Base-by-base conservation (phyloP, 306 rosid genomes). In the Purshia tridentata region DNA sequence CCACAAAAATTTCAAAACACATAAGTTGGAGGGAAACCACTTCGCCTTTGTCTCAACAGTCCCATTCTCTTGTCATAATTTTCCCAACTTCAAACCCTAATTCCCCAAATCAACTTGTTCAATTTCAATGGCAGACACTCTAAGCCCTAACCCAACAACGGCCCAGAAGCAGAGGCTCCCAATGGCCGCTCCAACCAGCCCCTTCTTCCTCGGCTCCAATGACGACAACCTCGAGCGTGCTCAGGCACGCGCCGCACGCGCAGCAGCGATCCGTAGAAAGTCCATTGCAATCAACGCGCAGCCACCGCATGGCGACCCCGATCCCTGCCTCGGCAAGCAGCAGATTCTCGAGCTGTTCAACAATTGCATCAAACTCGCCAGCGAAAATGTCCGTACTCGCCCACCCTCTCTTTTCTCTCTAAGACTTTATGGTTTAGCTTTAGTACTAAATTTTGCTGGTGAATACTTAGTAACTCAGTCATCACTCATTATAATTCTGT, bases 291-390 rank as follows among this genome's bases (percentile, higher is more conserved):
- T 74, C 9, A 86, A 77, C 57, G 47, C 67, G 18, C 84, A 49
- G 16, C 86, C 85, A 14, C 83, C 62, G 6, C 66, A 75, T 12
- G 56, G 45, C 4, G 71, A 75, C 48, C 54, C 86, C 29, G 85
- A 83, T 57, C 80, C 76, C 9, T 74, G 82, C 76, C 97, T 94
- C 54, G 90, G 84, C 78, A 90, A 87, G 80, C 88, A 84, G 71
- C 99, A 94, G 83, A 91, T 91, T 71, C 74, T 94, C 60, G 99
- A 88, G 77, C 84, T 94, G 78, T 90, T 94, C 78, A 89, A 92
- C n/a, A 91, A 94, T 76, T 94, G 99, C 90, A 94, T 94, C 64
- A 94, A 89, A 85, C 97, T 94, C 66, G 99, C 93, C 16, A 94
- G 99, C 72, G 99, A 94, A 88, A 94, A 91, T 76, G 97, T 94